These are phyloP conservation scores for Annulohypoxylon nitens DNA, from an alignment of 495 filamentous ascomycete species.

Conservation along the genomic window DNA sequence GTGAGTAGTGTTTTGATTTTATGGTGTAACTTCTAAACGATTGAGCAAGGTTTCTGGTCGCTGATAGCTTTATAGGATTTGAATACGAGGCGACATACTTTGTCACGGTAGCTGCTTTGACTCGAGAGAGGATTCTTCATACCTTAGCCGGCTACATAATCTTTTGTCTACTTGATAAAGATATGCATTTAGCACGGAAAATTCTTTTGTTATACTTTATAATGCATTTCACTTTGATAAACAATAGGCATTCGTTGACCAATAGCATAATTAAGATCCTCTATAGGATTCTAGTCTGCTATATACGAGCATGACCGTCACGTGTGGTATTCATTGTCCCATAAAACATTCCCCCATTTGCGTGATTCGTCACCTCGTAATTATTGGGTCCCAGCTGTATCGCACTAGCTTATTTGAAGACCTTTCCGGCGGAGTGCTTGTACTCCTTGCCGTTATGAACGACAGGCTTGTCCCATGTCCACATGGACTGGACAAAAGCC, in stretches of 20 bases:
- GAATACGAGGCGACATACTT: not conserved
- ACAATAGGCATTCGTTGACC: conserved; percentile 21
- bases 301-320: conserved; percentile 24
- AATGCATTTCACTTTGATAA: conserved; percentile 15
- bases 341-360: conserved; percentile 30
- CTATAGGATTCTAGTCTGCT: conserved; percentile 27
- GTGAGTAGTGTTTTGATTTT: not conserved
- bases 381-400: conserved; percentile 26
- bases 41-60: not conserved
- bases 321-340: conserved; percentile 28
- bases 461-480: conserved; percentile 86
- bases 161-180: conserved; percentile 19
- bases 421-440: conserved; percentile 81
- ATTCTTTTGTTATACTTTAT: not conserved
- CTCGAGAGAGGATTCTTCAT: not conserved
- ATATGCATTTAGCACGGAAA: not conserved
- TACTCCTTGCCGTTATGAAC: conserved; percentile 84
- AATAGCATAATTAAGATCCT: conserved; percentile 39
- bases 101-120: conserved; percentile 5
- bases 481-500: conserved; percentile 86
- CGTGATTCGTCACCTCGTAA: conserved; percentile 52
- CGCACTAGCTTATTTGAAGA: conserved; percentile 89
- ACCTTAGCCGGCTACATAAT: not conserved
- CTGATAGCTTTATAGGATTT: conserved; percentile 22
- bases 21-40: not conserved